phyloP scores from a whole-genome alignment of 2,329 filamentous ascomycete species.

The Phyllosticta citriasiana region DNA sequence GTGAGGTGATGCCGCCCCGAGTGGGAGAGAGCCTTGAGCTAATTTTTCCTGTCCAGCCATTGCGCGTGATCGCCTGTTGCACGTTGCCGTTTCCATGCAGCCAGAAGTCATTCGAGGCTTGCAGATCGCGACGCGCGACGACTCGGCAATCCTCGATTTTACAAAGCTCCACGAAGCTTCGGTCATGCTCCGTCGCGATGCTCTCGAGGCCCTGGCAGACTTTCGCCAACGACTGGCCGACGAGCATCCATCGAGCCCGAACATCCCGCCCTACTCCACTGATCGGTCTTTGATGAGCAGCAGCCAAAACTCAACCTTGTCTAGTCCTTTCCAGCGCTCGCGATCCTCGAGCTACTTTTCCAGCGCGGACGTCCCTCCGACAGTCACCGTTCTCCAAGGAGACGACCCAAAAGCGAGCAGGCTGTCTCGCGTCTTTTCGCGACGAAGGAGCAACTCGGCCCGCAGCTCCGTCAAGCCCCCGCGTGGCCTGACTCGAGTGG shows the following conservation, averaged over 20 bases:
- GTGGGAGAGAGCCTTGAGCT: conserved; percentile 10
- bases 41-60: conserved; percentile 17
- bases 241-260: neutral
- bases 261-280: neutral
- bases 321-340: conserved; percentile 2
- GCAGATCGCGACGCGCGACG: conserved; percentile 27
- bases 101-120: conserved; percentile 30
- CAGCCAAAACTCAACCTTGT: neutral
- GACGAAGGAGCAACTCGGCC: conserved; percentile 2
- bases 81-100: conserved; percentile 31
- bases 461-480: neutral
- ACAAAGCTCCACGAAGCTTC: conserved; percentile 27
- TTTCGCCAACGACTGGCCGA: conserved; percentile 27
- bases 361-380: neutral
- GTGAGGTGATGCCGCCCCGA: conserved; percentile 17
- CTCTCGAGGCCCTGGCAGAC: conserved; percentile 25
- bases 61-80: conserved; percentile 27
- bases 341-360: conserved; percentile 5
- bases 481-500: neutral
- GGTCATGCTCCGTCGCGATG: conserved; percentile 25
- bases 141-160: conserved; percentile 25
- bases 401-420: conserved; percentile 1
- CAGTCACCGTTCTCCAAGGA: conserved; percentile 2
- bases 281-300: conserved; percentile 5
- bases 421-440: conserved; percentile 4